phyloP scores from a whole-genome alignment of 202 grass and related monocot genomes.

The Setaria italica region DNA sequence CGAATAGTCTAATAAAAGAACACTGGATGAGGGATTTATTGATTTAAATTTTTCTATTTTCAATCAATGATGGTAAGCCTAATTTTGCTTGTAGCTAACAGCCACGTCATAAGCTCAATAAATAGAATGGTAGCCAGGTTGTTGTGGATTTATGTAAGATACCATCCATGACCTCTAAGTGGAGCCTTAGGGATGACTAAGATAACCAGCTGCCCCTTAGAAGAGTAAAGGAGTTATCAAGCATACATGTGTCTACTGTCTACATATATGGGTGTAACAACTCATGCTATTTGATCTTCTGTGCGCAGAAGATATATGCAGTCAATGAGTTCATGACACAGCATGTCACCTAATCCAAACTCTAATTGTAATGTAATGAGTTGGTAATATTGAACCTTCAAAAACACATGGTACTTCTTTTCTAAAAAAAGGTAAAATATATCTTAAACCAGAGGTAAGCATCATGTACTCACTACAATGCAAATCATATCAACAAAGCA shows the following conservation, averaged over 20 bases:
- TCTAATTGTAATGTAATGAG: conserved; percentile 23
- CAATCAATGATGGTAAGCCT: not conserved
- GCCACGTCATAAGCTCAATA: not conserved
- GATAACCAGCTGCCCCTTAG: not conserved
- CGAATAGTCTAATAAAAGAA: not conserved
- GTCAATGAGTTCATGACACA: conserved; percentile 21
- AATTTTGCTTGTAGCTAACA: not conserved
- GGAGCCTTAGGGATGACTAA: not conserved
- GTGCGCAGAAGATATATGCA: conserved; percentile 5
- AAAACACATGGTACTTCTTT: not conserved
- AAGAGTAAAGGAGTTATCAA: not conserved
- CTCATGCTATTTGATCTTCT: conserved; percentile 13
- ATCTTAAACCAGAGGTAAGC: conserved; percentile 11
- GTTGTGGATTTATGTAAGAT: not conserved
- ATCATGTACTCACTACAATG: conserved; percentile 27
- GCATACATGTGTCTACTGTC: not conserved
- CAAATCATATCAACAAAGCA: conserved; percentile 23
- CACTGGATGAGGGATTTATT: not conserved
- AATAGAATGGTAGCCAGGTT: not conserved
- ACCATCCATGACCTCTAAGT: not conserved
- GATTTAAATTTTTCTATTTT: not conserved
- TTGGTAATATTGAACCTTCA: not conserved
- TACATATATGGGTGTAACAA: not conserved
- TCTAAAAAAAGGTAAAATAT: conserved; percentile 21
- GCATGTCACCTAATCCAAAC: not conserved